Conservation (phyloP, 805 yeast species). For the Ogataea pilisensis region DNA sequence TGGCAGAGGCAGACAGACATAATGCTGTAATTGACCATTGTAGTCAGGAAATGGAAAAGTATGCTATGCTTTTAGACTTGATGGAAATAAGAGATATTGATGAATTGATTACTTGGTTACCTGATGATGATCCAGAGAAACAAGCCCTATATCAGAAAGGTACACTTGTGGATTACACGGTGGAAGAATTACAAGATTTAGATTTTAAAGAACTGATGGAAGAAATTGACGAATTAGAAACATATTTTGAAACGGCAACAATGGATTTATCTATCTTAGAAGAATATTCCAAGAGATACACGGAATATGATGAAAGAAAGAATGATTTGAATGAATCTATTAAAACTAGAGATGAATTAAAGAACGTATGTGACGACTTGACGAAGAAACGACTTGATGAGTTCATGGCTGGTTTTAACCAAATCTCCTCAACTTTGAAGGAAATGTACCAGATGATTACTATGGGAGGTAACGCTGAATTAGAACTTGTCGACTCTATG, state of each 20-base stretch:
- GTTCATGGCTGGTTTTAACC: slow-evolving; percentile 88
- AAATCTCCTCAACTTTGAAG: slow-evolving; percentile 81
- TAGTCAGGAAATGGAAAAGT: slow-evolving; percentile 36
- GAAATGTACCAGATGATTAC: slow-evolving; percentile 99
- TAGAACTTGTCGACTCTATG: slow-evolving; percentile 89
- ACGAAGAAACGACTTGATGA: slow-evolving; percentile 76
- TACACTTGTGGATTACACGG: slow-evolving; percentile 35
- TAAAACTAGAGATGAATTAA: slow-evolving; percentile 56
- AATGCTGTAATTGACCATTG: slow-evolving; percentile 35
- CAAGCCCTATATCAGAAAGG: slow-evolving; percentile 23
- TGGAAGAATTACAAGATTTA: slow-evolving; percentile 46
- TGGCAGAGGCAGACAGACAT: slow-evolving; percentile 58
- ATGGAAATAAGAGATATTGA: slow-evolving; percentile 53
- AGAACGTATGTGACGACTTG: slow-evolving; percentile 59
- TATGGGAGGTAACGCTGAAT: slow-evolving; percentile 98
- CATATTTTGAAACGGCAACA: slow-evolving; percentile 48
- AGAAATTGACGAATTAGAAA: slow-evolving; percentile 53
- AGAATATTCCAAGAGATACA: slow-evolving; percentile 66
- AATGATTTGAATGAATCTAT: slow-evolving; percentile 67
- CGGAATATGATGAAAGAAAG: slow-evolving; percentile 62
- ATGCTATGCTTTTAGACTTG: neutral
- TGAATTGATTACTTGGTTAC: slow-evolving; percentile 48
- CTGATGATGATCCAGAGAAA: slow-evolving; percentile 30
- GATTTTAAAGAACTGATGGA: slow-evolving; percentile 45
- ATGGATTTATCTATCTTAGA: slow-evolving; percentile 71